Conservation (phyloP, 306 rosid genomes). For the Vicia villosa region DNA sequence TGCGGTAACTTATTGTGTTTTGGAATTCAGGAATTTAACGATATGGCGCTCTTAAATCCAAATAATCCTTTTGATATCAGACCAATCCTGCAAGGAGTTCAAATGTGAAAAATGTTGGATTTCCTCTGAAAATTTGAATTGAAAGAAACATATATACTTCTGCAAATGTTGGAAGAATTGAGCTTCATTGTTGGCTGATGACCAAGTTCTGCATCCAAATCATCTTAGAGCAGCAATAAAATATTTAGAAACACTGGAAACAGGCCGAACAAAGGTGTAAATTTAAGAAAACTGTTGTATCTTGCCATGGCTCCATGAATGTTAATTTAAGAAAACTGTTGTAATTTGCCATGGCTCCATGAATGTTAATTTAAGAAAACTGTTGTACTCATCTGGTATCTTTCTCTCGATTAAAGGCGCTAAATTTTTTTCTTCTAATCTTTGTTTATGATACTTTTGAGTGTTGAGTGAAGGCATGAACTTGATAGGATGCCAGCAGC, state of each 20-base stretch:
- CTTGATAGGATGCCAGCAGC: constrained; percentile 6
- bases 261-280: background rate
- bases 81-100: constrained; percentile 8
- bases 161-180: constrained; percentile 15
- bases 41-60: constrained; percentile 1
- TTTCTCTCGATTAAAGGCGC: background rate
- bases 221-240: background rate
- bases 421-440: background rate
- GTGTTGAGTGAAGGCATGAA: background rate
- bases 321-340: background rate
- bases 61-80: constrained; percentile 4
- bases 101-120: constrained; percentile 10
- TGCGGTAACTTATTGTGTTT: background rate
- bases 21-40: constrained; percentile 22
- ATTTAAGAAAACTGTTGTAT: background rate
- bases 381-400: background rate
- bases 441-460: background rate
- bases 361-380: constrained; percentile 14
- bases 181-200: constrained; percentile 25
- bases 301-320: background rate
- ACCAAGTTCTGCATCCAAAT: constrained; percentile 19
- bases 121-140: background rate
- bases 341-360: background rate
- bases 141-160: background rate
- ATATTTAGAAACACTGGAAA: constrained; percentile 2